phyloP scores from a whole-genome alignment of 1,284 basidiomycete genomes.

The Pyrrhoderma noxium region DNA sequence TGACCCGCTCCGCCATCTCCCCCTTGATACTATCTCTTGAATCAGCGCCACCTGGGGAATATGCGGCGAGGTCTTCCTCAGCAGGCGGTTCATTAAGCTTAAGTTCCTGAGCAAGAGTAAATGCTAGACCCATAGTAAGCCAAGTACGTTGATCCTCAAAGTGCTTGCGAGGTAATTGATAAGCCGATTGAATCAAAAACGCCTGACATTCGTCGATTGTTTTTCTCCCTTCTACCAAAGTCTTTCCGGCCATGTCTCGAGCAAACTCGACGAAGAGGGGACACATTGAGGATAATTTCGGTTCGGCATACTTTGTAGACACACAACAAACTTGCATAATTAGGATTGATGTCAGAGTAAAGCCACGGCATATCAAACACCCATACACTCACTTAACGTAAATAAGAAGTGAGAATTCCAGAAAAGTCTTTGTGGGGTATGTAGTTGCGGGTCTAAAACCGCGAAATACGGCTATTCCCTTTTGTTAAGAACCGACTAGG shows the following conservation, averaged over 20 bases:
- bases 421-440: slow-evolving; percentile 44
- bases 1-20: slow-evolving; percentile 30
- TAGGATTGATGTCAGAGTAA: neutral
- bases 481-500: slow-evolving; percentile 1
- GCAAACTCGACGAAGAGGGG: slow-evolving; percentile 41
- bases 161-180: slow-evolving; percentile 48
- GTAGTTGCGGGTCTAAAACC: slow-evolving; percentile 46
- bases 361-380: slow-evolving; percentile 1
- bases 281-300: slow-evolving; percentile 6
- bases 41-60: neutral
- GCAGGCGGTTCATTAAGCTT: slow-evolving; percentile 40
- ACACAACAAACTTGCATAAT: slow-evolving; percentile 40
- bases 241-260: slow-evolving; percentile 41
- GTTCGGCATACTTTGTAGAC: slow-evolving; percentile 29
- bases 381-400: slow-evolving; percentile 43
- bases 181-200: slow-evolving; percentile 43
- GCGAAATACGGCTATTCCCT: slow-evolving; percentile 44
- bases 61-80: slow-evolving; percentile 4
- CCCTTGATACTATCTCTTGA: neutral
- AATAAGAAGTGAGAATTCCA: slow-evolving; percentile 50
- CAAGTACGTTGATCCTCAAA: slow-evolving; percentile 52
- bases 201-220: slow-evolving; percentile 52
- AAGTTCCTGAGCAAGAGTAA: slow-evolving; percentile 47
- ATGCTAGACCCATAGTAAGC: slow-evolving; percentile 52
- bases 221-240: slow-evolving; percentile 42